Conservation (phyloP, 495 filamentous ascomycete genomes). For the Aspergillus sparsus region DNA sequence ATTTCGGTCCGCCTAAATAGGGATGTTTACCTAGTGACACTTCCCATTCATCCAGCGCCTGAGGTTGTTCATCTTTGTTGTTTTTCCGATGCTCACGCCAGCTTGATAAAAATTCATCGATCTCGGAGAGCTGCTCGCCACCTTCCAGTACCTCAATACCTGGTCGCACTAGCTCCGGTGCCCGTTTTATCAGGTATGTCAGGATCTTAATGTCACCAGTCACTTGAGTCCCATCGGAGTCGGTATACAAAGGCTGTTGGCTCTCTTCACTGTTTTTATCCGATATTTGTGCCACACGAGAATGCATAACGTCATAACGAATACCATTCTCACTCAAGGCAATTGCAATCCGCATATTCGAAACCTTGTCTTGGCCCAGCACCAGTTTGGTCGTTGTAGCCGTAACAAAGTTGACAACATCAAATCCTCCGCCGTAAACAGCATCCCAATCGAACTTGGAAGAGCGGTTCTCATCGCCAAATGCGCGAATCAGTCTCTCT, state of each 20-base stretch:
- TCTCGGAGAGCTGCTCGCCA: slow-evolving; percentile 33
- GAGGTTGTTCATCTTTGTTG: slow-evolving; percentile 21
- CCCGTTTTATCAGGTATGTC: slow-evolving; percentile 30
- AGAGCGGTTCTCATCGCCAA: slow-evolving; percentile 81
- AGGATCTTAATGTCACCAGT: slow-evolving; percentile 41
- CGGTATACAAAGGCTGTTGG: slow-evolving; percentile 32
- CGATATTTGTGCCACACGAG: slow-evolving; percentile 7
- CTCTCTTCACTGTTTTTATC: not conserved
- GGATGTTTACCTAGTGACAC: slow-evolving; percentile 40
- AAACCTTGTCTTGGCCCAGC: slow-evolving; percentile 52
- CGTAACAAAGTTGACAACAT: slow-evolving; percentile 75
- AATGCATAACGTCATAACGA: slow-evolving; percentile 42
- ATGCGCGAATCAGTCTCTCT: slow-evolving; percentile 71
- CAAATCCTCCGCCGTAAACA: slow-evolving; percentile 78
- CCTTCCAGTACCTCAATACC: slow-evolving; percentile 37
- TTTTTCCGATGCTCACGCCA: slow-evolving; percentile 34
- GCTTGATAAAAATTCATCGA: slow-evolving; percentile 32
- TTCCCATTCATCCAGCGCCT: slow-evolving; percentile 52
- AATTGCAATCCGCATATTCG: slow-evolving; percentile 58
- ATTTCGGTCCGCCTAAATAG: slow-evolving; percentile 57
- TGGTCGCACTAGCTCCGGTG: slow-evolving; percentile 29
- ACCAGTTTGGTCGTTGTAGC: slow-evolving; percentile 54
- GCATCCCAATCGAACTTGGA: slow-evolving; percentile 76
- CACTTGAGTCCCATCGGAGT: slow-evolving; percentile 30
- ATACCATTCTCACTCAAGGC: slow-evolving; percentile 61